Base-by-base conservation (phyloP, 1,284 basidiomycete genomes). In the Puccinia hordei region DNA sequence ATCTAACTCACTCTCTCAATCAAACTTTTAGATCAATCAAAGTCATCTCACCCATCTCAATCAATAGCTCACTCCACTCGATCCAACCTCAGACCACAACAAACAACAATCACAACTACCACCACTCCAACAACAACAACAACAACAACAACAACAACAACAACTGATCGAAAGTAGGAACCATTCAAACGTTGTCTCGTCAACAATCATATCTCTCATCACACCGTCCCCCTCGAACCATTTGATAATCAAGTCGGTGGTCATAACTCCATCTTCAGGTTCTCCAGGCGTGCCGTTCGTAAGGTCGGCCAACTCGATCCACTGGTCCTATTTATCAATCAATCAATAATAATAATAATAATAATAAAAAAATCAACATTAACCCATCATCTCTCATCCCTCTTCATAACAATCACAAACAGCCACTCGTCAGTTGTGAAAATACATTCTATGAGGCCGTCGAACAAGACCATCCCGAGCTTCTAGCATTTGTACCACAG, bases 171-270 rank as follows among this genome's bases (percentile, higher is more conserved):
- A 33, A n/a, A 59, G 27, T 19, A 38, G 30, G 22, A 53, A 38
- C 53, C 27, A 71, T 30, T 49, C 46, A 49, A 49, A 35, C 38
- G 63, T 66, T 82, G 68, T 33, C 59, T 61, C 4, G 51, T 75
- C 41, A 59, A 82, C 61, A 72, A 78, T 3, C 75, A 71, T 51
- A 59, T 77, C 35, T 86, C 92, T 68, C 38, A 41, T 41, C 92
- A 93, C n/a, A 93, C 94, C 77, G 95, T 99, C 65, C 96, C 96
- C 51, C 88, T 99, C 6, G 91, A 93, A 80, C 97, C 97, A 1
- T 99, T 97, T 87, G 91, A 93, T 78, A 98, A 99, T 85, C 95
- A 98, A 86, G 96, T 99, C 33, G 96, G 96, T 59, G 96, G 96
- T 0, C 96, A 99, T 86, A 94, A 90, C 83, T 92, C 94, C 81